Conservation (phyloP, 306 rosid species). For the Lupinus albus region DNA sequence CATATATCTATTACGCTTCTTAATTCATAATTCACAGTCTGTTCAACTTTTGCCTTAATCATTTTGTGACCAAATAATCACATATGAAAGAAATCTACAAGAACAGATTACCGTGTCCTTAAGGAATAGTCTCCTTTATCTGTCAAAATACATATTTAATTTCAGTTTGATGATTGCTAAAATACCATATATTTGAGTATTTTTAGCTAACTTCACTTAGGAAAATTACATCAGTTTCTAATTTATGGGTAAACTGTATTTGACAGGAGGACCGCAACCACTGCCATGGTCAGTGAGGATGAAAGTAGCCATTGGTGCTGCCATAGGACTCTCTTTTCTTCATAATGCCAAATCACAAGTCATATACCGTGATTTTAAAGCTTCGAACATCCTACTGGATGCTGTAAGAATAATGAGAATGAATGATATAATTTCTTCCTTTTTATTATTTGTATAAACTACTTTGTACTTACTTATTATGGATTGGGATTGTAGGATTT, state of each 20-base stretch:
- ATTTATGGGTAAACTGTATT: conserved; percentile 35
- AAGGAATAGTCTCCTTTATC: conserved; percentile 2
- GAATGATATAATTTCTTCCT: background rate
- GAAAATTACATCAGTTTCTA: background rate
- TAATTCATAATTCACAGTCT: background rate
- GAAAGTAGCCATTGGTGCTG: conserved; percentile 93
- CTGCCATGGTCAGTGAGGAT: conserved; percentile 85
- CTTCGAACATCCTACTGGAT: conserved; percentile 88
- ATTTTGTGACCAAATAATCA: conserved; percentile 19
- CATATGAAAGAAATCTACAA: background rate
- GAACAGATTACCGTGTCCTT: background rate
- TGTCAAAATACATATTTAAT: background rate
- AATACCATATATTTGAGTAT: background rate
- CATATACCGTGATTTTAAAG: conserved; percentile 96
- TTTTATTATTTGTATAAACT: conserved; percentile 10
- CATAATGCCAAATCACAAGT: conserved; percentile 91
- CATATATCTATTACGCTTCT: background rate
- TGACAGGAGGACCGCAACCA: conserved; percentile 88
- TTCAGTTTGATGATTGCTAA: conserved; percentile 19
- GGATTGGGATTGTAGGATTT: conserved; percentile 62
- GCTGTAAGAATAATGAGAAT: conserved; percentile 55
- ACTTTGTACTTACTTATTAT: conserved; percentile 24
- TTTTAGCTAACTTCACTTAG: background rate
- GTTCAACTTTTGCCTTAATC: conserved; percentile 19
- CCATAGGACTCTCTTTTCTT: conserved; percentile 90